Conservation (phyloP, 1,139 yeast species). For the Hyphopichia buzzinii region DNA sequence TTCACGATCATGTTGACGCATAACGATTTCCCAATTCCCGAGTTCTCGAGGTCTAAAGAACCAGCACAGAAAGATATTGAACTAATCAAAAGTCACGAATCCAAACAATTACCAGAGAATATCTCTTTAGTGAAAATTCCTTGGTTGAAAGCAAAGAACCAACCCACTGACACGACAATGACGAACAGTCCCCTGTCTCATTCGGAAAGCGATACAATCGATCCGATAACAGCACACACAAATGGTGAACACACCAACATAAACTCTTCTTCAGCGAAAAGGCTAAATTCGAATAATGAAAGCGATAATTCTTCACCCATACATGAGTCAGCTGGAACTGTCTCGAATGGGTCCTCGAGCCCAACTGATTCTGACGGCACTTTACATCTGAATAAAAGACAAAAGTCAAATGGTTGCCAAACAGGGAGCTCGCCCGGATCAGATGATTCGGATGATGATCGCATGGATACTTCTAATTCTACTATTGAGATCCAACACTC, state of each 20-base stretch:
- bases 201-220: not conserved
- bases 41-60: slow-evolving; percentile 6
- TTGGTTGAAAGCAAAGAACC: slow-evolving; percentile 39
- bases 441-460: slow-evolving; percentile 7
- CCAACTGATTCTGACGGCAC: not conserved
- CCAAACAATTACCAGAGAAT: slow-evolving; percentile 8
- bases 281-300: not conserved
- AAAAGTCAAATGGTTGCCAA: not conserved
- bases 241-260: not conserved
- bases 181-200: slow-evolving; percentile 8
- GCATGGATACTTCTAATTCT: slow-evolving; percentile 12
- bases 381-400: not conserved
- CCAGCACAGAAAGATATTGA: not conserved
- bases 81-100: slow-evolving; percentile 8
- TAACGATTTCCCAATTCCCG: slow-evolving; percentile 22
- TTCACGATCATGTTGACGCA: slow-evolving; percentile 28
- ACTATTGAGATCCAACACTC: slow-evolving; percentile 7
- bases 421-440: not conserved
- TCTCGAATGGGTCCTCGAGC: not conserved
- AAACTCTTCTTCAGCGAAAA: not conserved
- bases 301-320: not conserved
- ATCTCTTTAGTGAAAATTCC: slow-evolving; percentile 39
- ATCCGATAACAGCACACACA: too few relatives aligned
- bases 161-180: slow-evolving; percentile 20
- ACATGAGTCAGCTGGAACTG: not conserved